A percentile compares a stretch with the other conserved stretches of the same genome.
Conservation (phyloP, 2,329 filamentous ascomycete species). For the Triangularia setosa region DNA sequence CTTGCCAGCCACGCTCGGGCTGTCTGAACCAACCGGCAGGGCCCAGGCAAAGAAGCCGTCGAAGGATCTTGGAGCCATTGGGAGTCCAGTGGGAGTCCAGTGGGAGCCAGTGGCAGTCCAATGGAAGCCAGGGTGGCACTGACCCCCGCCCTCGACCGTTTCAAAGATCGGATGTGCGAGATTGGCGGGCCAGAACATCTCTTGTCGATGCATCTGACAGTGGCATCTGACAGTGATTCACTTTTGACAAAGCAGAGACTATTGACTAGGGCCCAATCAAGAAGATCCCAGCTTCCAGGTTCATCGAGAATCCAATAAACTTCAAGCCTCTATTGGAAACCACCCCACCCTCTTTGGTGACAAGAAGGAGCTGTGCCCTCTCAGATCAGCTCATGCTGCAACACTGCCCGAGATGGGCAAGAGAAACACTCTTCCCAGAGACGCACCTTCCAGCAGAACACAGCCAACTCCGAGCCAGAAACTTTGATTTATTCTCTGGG, state of each 20-base stretch:
- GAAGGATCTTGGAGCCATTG: constrained; percentile 13
- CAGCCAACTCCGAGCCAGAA: background rate
- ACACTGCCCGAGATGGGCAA: background rate
- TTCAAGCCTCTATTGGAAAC: background rate
- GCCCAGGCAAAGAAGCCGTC: constrained; percentile 8
- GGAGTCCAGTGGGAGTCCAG: too few species aligned
- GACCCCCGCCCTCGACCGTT: constrained; percentile 15
- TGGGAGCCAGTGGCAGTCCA: too few species aligned
- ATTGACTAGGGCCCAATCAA: too few species aligned
- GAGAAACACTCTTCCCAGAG: background rate
- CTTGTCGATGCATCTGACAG: background rate
- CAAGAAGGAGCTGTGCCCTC: background rate
- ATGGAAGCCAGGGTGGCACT: constrained; percentile 16
- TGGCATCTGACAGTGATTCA: too few species aligned
- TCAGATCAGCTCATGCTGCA: background rate
- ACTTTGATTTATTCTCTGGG: background rate
- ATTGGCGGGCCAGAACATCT: constrained; percentile 4
- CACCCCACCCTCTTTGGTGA: background rate
- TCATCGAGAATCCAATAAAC: background rate
- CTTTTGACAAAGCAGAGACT: too few species aligned
- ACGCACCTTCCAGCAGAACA: background rate
- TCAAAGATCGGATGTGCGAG: constrained; percentile 17
- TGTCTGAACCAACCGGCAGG: constrained; percentile 13
- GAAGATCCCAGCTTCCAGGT: background rate
- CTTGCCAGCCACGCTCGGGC: constrained; percentile 16